These are phyloP conservation scores for Termitomyces sp. DNA, from an alignment of 768 basidiomycete species.

Conservation along the genomic window DNA sequence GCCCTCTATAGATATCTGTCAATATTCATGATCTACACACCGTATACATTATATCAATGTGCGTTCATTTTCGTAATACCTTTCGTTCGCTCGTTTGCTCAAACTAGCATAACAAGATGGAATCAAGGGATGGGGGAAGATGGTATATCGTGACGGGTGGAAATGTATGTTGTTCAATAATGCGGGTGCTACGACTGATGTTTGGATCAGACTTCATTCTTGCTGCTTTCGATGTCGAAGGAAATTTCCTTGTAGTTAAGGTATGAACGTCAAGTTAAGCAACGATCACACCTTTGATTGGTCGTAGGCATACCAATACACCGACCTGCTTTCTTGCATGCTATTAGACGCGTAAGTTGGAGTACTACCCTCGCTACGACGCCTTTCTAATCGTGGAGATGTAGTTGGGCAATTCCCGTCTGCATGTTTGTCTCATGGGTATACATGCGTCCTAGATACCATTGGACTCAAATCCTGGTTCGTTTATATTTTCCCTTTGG, in stretches of 20 bases:
- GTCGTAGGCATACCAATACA: slow-evolving; percentile 72
- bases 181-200: neutral
- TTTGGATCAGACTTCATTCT: slow-evolving; percentile 59
- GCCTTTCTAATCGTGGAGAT: neutral
- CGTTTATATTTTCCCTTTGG: slow-evolving; percentile 11
- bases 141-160: slow-evolving; percentile 76
- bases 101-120: slow-evolving; percentile 48
- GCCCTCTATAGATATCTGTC: slow-evolving; percentile 60
- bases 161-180: slow-evolving; percentile 51
- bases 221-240: slow-evolving; percentile 80
- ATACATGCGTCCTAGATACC: slow-evolving; percentile 74
- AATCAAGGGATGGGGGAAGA: slow-evolving; percentile 74
- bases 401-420: slow-evolving; percentile 83
- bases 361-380: neutral
- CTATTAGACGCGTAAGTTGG: slow-evolving; percentile 73
- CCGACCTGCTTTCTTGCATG: slow-evolving; percentile 85
- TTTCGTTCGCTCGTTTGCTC: neutral
- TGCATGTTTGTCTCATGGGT: slow-evolving; percentile 81
- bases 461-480: slow-evolving; percentile 79
- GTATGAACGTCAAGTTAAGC: slow-evolving; percentile 21
- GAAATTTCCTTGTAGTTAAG: slow-evolving; percentile 82
- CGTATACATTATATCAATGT: slow-evolving; percentile 89
- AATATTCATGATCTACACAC: slow-evolving; percentile 70
- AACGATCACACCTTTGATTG: neutral
- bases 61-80: slow-evolving; percentile 18